These are phyloP conservation scores for Austroboletus novae-zelandiae DNA, from an alignment of 1,284 basidiomycete species.

Conservation along the genomic window DNA sequence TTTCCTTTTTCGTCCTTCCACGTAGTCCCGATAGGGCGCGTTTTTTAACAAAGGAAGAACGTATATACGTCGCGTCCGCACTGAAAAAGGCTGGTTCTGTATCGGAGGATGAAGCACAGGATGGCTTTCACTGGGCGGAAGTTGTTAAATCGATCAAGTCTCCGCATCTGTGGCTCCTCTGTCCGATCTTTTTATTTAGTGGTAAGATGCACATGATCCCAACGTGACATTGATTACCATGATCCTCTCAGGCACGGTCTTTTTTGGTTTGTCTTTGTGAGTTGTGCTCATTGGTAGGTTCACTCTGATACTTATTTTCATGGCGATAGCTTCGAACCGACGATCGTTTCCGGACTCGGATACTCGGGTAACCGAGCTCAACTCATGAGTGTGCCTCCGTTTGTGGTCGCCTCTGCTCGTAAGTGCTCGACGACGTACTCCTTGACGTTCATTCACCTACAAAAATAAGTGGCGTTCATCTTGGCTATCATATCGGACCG, in stretches of 20 bases:
- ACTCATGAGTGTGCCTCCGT: conserved; percentile 50
- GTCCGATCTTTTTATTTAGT: conserved; percentile 23
- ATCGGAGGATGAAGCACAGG: conserved; percentile 34
- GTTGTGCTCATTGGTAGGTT: background rate
- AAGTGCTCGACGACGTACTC: background rate
- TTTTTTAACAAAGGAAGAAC: conserved; percentile 35
- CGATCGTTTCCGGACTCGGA: conserved; percentile 48
- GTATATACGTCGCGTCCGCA: background rate
- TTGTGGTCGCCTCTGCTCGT: conserved; percentile 43
- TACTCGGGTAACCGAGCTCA: conserved; percentile 45
- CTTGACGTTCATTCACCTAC: background rate
- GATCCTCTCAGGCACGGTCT: conserved; percentile 34
- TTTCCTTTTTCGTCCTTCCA: conserved; percentile 51
- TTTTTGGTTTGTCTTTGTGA: conserved; percentile 39
- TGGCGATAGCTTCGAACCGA: conserved; percentile 49
- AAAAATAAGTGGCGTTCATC: conserved; percentile 33
- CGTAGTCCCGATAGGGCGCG: conserved; percentile 43
- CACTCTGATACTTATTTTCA: conserved; percentile 1
- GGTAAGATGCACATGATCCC: conserved; percentile 17
- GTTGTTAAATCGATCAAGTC: conserved; percentile 36
- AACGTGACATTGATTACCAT: background rate
- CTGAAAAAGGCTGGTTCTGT: conserved; percentile 33
- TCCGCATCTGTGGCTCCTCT: conserved; percentile 32
- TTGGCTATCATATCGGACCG: conserved; percentile 43
- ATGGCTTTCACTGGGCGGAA: conserved; percentile 39